Evolutionary conservation across 306 rosid genomes (phyloP).

Genomic region (Cicer cuneatum): DNA sequence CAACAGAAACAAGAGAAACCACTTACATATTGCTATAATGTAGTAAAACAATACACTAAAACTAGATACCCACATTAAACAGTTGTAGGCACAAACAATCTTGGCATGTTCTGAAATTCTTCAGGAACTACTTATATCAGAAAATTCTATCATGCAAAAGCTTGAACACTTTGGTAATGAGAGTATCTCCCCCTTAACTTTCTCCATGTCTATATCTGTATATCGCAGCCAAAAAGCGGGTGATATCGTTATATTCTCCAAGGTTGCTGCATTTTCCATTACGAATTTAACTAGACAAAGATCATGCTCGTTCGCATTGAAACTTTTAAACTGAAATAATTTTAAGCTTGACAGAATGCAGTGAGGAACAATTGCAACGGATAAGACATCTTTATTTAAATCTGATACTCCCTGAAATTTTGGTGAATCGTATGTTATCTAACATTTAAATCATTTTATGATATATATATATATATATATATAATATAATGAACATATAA

Average conservation of each 20-base stretch:
- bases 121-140: slow-evolving; percentile 30
- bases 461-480: not conserved
- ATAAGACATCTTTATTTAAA: slow-evolving; percentile 36
- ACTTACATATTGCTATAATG: not conserved
- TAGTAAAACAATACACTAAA: not conserved
- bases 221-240: slow-evolving; percentile 44
- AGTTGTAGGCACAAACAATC: not conserved
- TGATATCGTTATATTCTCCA: slow-evolving; percentile 42
- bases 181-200: slow-evolving; percentile 42
- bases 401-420: slow-evolving; percentile 53
- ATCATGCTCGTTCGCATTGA: slow-evolving; percentile 44
- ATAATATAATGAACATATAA: no score
- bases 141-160: slow-evolving; percentile 27
- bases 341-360: slow-evolving; percentile 48
- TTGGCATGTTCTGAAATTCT: not conserved
- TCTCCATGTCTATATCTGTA: slow-evolving; percentile 43
- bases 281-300: slow-evolving; percentile 43
- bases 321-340: slow-evolving; percentile 37
- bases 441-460: not conserved
- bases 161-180: slow-evolving; percentile 46
- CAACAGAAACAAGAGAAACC: not conserved
- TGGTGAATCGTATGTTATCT: not conserved
- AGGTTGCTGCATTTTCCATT: slow-evolving; percentile 39
- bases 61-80: not conserved
- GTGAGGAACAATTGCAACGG: slow-evolving; percentile 38